Evolutionary conservation across 805 yeast genomes (phyloP), one percentile per base, ranked within the genome.

Genomic region (Pichia manshurica): DNA sequence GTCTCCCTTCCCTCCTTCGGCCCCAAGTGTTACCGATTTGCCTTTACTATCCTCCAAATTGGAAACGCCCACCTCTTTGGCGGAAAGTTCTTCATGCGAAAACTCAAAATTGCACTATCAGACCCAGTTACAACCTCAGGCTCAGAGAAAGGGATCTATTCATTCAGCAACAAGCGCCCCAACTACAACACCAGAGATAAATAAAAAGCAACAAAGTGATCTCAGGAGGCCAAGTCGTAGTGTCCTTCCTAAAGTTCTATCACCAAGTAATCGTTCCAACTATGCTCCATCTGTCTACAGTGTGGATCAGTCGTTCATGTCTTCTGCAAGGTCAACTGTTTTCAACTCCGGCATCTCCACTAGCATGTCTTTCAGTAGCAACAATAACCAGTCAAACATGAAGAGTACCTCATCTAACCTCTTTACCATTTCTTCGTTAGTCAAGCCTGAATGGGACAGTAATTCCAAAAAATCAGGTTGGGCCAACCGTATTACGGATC

Each of bases 401-500:
- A 25, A 25, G 10, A 35, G 19, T 31, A 10, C 16, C 12, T 21
- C 40, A 5, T 15, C 31, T 28, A 21, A 23, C 21, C 44, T 21
- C 20, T 23, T 19, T 34, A 29, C 38, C 15, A 41, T 44, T 13
- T 17, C 45, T 2, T 37, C 58, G 2, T 52, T 67, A 29, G 56
- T 65, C 6, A 64, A 60, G 38, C 60, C 62, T 3, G 46, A 48
- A 3, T 67, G 71, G 71, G 71, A 67, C 54, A 22, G 34, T 13
- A 58, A 54, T 49, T 42, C 71, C 15, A 63, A 75, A 53, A 81
- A 77, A 60, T 67, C 69, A 0, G 82, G 83, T 5, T 82, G 87
- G 87, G 53, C 82, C 16, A 82, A 82, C 58, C 73, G 70, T 51
- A 69, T 77, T 2, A 17, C 39, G 3, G 56, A 50, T 23, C 72